These are phyloP conservation scores for Delphinella strobiligena DNA, from an alignment of 2,329 filamentous ascomycete species.

Conservation along the genomic window DNA sequence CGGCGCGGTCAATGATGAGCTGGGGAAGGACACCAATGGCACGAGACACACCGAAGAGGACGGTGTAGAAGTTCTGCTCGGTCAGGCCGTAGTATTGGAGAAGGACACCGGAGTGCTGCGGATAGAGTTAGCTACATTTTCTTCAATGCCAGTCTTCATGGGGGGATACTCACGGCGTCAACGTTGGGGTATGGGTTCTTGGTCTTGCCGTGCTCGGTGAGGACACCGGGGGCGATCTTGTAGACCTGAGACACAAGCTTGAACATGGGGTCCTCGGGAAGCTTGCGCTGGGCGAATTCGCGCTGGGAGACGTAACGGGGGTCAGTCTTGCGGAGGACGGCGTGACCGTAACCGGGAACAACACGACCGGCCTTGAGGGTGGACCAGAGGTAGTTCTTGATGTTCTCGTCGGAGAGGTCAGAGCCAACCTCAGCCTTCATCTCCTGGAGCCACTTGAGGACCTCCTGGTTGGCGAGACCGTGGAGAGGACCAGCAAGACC, in stretches of 20 bases:
- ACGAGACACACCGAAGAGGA: constrained; percentile 96
- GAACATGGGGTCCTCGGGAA: constrained; percentile 98
- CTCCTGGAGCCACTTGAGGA: constrained; percentile 96
- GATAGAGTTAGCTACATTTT: constrained; percentile 6
- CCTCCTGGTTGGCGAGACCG: constrained; percentile 99
- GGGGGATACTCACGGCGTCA: constrained; percentile 50
- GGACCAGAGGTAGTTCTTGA: constrained; percentile 97
- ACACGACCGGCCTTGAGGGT: constrained; percentile 93
- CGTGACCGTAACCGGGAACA: constrained; percentile 96
- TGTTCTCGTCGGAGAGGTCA: constrained; percentile 89
- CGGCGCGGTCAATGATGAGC: constrained; percentile 97
- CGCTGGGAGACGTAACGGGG: constrained; percentile 98
- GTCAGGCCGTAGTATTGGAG: constrained; percentile 99
- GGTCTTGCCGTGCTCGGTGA: constrained; percentile 99
- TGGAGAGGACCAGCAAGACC: constrained; percentile 96
- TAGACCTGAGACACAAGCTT: constrained; percentile 99
- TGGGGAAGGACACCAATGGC: constrained; percentile 97
- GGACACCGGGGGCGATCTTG: constrained; percentile 96
- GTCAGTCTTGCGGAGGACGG: constrained; percentile 98
- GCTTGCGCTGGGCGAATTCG: constrained; percentile 86
- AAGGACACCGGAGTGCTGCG: constrained; percentile 83
- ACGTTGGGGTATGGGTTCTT: constrained; percentile 99
- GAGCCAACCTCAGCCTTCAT: constrained; percentile 94
- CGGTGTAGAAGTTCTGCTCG: constrained; percentile 99
- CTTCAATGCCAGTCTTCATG: constrained; percentile 1